Evolutionary conservation across 352 stramenopile species (phyloP).

Genomic region (Nothophytophthora sp.): DNA sequence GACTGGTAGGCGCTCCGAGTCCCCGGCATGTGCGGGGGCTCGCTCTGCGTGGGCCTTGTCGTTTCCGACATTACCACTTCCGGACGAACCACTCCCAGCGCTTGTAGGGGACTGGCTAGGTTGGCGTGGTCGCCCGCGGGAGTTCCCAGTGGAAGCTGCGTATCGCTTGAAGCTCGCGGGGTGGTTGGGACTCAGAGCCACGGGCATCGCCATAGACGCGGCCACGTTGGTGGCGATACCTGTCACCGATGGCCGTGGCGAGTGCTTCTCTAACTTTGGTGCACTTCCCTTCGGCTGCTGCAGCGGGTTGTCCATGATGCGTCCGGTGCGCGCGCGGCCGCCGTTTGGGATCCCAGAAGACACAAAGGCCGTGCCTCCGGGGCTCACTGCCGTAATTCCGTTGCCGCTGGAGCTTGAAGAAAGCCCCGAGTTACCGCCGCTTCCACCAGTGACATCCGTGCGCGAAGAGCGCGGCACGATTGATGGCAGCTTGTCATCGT

Average conservation of each 20-base stretch:
- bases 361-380: constrained; percentile 7
- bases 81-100: constrained; percentile 9
- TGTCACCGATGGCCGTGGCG: constrained; percentile 25
- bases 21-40: constrained; percentile 42
- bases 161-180: constrained; percentile 56
- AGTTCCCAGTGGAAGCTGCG: constrained; percentile 42
- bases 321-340: constrained; percentile 28
- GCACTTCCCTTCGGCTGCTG: constrained; percentile 36
- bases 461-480: constrained; percentile 52
- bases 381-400: neutral
- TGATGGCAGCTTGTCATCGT: constrained; percentile 63
- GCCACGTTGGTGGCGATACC: constrained; percentile 25
- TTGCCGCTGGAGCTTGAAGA: constrained; percentile 2
- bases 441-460: constrained; percentile 25
- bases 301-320: constrained; percentile 58
- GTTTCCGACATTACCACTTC: constrained; percentile 24
- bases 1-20: constrained; percentile 45
- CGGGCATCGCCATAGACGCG: constrained; percentile 17
- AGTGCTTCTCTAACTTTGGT: constrained; percentile 49
- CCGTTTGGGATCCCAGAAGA: constrained; percentile 33
- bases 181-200: constrained; percentile 29
- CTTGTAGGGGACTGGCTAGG: constrained; percentile 12
- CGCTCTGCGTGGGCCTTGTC: constrained; percentile 53
- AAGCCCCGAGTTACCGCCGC: constrained; percentile 1
- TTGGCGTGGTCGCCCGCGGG: constrained; percentile 34